These are phyloP conservation scores for Epithele typhae DNA, from an alignment of 768 basidiomycete genomes.

Conservation along the genomic window DNA sequence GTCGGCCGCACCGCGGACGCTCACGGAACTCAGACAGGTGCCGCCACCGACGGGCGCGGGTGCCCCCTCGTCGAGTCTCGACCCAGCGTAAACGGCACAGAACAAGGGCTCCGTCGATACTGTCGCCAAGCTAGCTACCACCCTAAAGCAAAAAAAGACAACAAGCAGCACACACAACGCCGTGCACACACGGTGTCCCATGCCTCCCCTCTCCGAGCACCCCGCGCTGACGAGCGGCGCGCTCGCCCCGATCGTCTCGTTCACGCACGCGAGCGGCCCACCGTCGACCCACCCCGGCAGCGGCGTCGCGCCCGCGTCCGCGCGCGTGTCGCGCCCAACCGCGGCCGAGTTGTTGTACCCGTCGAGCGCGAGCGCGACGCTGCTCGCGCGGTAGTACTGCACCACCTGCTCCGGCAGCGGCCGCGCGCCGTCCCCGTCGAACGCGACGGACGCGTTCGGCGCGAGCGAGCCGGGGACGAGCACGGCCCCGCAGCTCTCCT, in stretches of 20 bases:
- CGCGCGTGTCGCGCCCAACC: constrained; percentile 34
- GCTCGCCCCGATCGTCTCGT: constrained; percentile 53
- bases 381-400: constrained; percentile 68
- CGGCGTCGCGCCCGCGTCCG: constrained; percentile 36
- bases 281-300: constrained; percentile 50
- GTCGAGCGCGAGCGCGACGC: constrained; percentile 55
- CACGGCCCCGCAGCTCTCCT: constrained; percentile 21
- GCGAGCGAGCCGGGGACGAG: constrained; percentile 21
- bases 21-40: too few relatives aligned
- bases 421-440: constrained; percentile 1
- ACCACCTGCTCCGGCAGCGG: constrained; percentile 22
- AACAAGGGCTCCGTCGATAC: too few relatives aligned
- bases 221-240: constrained; percentile 44
- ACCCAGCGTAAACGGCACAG: too few relatives aligned
- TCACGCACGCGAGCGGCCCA: constrained; percentile 51
- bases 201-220: too few relatives aligned
- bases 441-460: constrained; percentile 28
- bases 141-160: too few relatives aligned
- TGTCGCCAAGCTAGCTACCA: too few relatives aligned
- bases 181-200: too few relatives aligned
- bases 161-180: too few relatives aligned
- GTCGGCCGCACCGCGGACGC: too few relatives aligned
- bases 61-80: too few relatives aligned
- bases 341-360: constrained; percentile 63
- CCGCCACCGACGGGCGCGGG: too few relatives aligned